These are phyloP conservation scores for Scutellaria minor DNA, from an alignment of 257 asterid genomes.

Conservation along the genomic window DNA sequence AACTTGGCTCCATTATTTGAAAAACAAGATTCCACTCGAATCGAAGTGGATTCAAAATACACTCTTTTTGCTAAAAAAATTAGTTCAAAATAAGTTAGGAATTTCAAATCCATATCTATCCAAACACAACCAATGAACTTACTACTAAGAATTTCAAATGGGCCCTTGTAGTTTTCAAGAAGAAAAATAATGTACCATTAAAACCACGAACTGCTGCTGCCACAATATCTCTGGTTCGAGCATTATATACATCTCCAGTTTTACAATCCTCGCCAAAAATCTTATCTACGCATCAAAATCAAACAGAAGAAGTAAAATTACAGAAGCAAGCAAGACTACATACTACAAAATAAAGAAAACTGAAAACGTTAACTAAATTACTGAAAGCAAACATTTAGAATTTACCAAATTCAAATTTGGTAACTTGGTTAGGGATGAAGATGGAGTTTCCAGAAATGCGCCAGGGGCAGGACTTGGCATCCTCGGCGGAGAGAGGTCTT, in stretches of 20 bases:
- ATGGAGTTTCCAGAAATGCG: slow-evolving; percentile 69
- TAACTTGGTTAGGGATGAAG: slow-evolving; percentile 60
- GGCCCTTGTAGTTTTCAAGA: not conserved
- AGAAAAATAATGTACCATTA: slow-evolving; percentile 59
- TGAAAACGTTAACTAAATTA: not conserved
- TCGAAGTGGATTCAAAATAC: too few relatives aligned
- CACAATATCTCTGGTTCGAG: slow-evolving; percentile 74
- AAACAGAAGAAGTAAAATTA: not conserved
- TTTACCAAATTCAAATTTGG: slow-evolving; percentile 85
- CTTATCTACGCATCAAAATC: slow-evolving; percentile 47
- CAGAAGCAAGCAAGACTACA: not conserved
- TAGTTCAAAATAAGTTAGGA: too few relatives aligned
- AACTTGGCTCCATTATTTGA: too few relatives aligned
- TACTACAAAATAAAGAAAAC: too few relatives aligned
- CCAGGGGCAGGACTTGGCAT: slow-evolving; percentile 81
- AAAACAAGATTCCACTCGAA: too few relatives aligned
- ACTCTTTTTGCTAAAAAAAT: too few relatives aligned
- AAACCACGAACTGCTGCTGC: slow-evolving; percentile 84
- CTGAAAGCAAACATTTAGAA: not conserved
- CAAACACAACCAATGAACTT: too few relatives aligned
- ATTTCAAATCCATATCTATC: too few relatives aligned
- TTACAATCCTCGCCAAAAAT: slow-evolving; percentile 70
- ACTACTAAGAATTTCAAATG: too few relatives aligned
- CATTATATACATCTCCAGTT: slow-evolving; percentile 68
- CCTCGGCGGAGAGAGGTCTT: slow-evolving; percentile 78